Conservation (phyloP, 192 early-diverging fungal species). For the Allomyces macrogynus region DNA sequence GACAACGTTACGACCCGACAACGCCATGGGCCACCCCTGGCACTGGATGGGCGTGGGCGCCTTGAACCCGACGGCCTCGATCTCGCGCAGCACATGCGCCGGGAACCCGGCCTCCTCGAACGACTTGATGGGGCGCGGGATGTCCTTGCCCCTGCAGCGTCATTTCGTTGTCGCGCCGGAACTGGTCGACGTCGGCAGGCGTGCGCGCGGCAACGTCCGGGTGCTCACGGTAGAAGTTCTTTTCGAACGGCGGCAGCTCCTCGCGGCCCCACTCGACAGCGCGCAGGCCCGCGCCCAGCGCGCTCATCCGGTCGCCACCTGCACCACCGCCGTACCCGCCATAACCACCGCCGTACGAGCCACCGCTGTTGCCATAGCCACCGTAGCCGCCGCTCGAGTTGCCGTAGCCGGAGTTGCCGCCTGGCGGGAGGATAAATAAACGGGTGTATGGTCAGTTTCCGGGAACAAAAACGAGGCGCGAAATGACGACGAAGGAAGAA, state of each 20-base stretch:
- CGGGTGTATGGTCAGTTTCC: no score
- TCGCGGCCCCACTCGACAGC: conserved; percentile 44
- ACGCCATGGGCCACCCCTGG: conserved; percentile 85
- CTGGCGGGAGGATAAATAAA: no score
- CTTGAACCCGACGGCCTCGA: conserved; percentile 62
- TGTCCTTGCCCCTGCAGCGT: conserved; percentile 55
- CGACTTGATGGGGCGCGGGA: conserved; percentile 72
- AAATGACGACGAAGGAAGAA: no score
- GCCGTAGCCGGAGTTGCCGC: background rate
- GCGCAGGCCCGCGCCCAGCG: conserved; percentile 31
- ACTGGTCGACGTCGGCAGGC: conserved; percentile 52
- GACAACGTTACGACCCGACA: conserved; percentile 61
- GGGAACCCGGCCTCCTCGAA: conserved; percentile 90
- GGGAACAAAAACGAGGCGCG: no score
- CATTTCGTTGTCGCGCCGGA: conserved; percentile 59
- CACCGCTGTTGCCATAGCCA: conserved; percentile 9
- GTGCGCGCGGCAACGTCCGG: conserved; percentile 42
- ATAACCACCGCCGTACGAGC: conserved; percentile 8
- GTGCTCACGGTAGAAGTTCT: conserved; percentile 89
- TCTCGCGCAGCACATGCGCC: conserved; percentile 69
- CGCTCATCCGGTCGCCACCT: conserved; percentile 16
- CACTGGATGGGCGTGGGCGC: conserved; percentile 84
- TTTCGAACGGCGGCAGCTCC: conserved; percentile 63
- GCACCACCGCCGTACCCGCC: conserved; percentile 22
- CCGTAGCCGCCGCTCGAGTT: conserved; percentile 15